A percentile compares a stretch with the other conserved stretches of the same genome.
These are phyloP conservation scores for Neurospora terricola DNA, from an alignment of 495 filamentous ascomycete species.

Conservation along the genomic window DNA sequence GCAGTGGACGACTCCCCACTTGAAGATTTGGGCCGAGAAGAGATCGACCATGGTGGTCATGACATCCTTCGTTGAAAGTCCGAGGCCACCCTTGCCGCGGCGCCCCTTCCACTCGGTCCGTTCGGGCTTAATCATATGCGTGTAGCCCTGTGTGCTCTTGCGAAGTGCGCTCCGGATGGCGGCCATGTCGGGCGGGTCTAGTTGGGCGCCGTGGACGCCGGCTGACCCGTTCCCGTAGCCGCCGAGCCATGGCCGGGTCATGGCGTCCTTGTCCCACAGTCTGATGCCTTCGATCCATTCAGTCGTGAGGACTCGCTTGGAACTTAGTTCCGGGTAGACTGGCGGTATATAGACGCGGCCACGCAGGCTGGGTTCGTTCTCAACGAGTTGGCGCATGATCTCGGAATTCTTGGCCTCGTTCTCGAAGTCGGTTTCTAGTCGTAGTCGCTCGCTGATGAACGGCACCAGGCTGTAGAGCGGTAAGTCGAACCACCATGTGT, in stretches of 20 bases:
- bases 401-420: conserved; percentile 86
- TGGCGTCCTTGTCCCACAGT: conserved; percentile 77
- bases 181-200: conserved; percentile 43
- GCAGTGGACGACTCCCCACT: conserved; percentile 89
- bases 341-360: conserved; percentile 80
- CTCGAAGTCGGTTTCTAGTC: conserved; percentile 87
- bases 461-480: conserved; percentile 82
- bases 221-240: conserved; percentile 65
- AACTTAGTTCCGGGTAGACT: conserved; percentile 73
- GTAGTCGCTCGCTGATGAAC: conserved; percentile 76
- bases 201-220: conserved; percentile 58
- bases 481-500: conserved; percentile 74
- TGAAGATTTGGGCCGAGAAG: conserved; percentile 93
- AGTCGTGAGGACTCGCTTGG: conserved; percentile 79
- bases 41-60: conserved; percentile 96
- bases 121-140: conserved; percentile 62
- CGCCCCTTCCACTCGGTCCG: conserved; percentile 68
- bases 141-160: conserved; percentile 25
- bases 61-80: conserved; percentile 68
- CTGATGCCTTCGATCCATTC: conserved; percentile 96
- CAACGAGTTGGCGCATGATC: conserved; percentile 67
- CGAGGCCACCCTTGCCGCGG: conserved; percentile 64
- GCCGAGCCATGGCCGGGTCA: conserved; percentile 65
- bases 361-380: conserved; percentile 63
- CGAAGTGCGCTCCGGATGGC: conserved; percentile 31